Evolutionary conservation across 2,329 filamentous ascomycete genomes (phyloP), one percentile per base, ranked within the genome.

Genomic region (Penicillium sp.): DNA sequence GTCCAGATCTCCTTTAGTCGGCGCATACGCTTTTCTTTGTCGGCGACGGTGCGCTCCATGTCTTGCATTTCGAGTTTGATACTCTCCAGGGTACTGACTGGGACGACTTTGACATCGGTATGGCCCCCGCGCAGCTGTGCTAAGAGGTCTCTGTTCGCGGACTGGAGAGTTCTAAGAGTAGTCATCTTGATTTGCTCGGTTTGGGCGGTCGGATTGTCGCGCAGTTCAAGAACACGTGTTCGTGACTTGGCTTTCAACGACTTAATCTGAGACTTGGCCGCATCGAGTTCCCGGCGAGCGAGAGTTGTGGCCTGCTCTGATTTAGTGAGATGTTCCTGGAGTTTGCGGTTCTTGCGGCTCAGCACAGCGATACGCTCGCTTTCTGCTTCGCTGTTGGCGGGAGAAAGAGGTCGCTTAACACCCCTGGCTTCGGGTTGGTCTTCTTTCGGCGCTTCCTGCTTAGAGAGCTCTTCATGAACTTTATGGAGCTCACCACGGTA

Each of bases 1-100:
- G 85, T 85, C 89, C 91, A 99, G 55, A 97, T 94, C 69, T 97
- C 89, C 66, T 95, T 96, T 12, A 97, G 85, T 2, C 94, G 89
- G 22, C 86, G 82, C 60, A 89, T 89, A 44, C 89, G 87, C 75
- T 97, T 99, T 62, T 94, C 88, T 37, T 81, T 81, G 22, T 81
- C 78, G 10, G 88, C 85, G 1, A 89, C 87, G 0, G 84, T 83
- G 14, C 85, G 86, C 64, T 89, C 86, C 56, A 85, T 85, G 22
- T 89, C 88, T 31, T 84, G 80, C 38, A 97, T 82, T 63, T 94
- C 88, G 50, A 90, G 83, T 58, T 89, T 87, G 40, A 88, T 83
- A 17, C 88, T 87, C 37, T 88, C 85, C 16, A 97, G 84, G 1
- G 90, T 87, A 3, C 88, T 89, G 5, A 84, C 80, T 0, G 94